Evolutionary conservation across 495 filamentous ascomycete genomes (phyloP), one percentile per base, ranked within the genome.

Genomic region (Aspergillus steynii): DNA sequence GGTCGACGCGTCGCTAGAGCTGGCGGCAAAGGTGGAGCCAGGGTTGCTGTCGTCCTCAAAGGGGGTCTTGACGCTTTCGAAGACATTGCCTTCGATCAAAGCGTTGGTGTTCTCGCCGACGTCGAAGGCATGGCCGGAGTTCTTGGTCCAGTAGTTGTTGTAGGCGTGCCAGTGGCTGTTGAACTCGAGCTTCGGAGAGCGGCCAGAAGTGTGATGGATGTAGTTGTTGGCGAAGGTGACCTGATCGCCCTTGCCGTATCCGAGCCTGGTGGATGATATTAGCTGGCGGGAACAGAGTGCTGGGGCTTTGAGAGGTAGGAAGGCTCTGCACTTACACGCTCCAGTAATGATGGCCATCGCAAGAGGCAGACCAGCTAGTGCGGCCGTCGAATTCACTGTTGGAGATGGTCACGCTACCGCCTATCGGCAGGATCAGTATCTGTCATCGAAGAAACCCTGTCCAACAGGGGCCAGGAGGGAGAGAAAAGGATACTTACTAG

Each of bases 321-420:
- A 29, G 20, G 6, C 10, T 28, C 15, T 9, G 1, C 1, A 59
- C 58, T 61, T 65, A 75, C 65, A 85, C 66, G 28, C 71, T 78
- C 82, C 82, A 84, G 75, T 85, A 85, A 65, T 83, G 82, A 63
- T 83, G 74, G 20, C 77, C 76, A 54, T 85, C 80, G 59, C 82
- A 84, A 29, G 74, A 76, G 15, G 81, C 77, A 31, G 77, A 81
- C 75, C 77, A 84, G 60, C 63, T 71, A 1, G 80, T 82, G 14
- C 62, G 59, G 32, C 82, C 82, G 55, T 85, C 78, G 59, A 84
- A 78, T 60, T 84, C 75, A 53, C 72, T 77, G 64, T 76, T 73
- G 50, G 74, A 71, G 62, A 73, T 70, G 45, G 76, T 76, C 10
- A 72, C 73, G 45, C 58, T 55, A 14, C 62, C 63, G 50, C 67